Evolutionary conservation across 1,284 basidiomycete species (phyloP).

Genomic region (Trichosporon inkin): DNA sequence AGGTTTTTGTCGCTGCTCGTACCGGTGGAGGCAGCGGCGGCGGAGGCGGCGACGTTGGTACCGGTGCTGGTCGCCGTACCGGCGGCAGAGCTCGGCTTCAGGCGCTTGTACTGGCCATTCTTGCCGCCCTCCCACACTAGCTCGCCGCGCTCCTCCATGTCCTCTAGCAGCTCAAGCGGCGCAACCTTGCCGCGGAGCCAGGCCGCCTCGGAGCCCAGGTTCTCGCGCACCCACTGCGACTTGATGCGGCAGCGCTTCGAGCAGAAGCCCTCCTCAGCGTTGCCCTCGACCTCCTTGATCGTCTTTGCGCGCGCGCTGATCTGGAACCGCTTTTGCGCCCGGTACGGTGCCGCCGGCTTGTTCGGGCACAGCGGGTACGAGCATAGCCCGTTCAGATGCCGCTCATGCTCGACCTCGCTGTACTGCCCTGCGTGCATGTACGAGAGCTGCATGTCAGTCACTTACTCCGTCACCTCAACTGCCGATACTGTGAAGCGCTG

Average conservation of each 20-base stretch:
- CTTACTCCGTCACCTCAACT: not conserved
- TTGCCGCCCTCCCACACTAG: conserved; percentile 17
- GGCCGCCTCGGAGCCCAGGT: conserved; percentile 30
- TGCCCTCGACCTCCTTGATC: conserved; percentile 35
- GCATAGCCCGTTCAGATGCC: conserved; percentile 41
- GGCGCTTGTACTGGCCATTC: conserved; percentile 2
- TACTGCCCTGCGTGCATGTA: conserved; percentile 33
- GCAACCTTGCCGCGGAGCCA: conserved; percentile 29
- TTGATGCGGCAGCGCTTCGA: conserved; percentile 26
- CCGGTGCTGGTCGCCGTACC: not conserved
- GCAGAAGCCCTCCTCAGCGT: conserved; percentile 40
- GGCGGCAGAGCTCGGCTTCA: not conserved
- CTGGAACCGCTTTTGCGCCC: conserved; percentile 24
- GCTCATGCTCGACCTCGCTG: conserved; percentile 36
- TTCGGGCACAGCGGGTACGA: conserved; percentile 39
- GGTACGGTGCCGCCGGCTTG: conserved; percentile 28
- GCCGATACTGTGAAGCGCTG: not conserved
- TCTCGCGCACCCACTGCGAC: conserved; percentile 28
- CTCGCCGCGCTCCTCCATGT: conserved; percentile 27
- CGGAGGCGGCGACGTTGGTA: not conserved
- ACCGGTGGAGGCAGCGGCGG: not conserved
- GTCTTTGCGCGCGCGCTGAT: conserved; percentile 28
- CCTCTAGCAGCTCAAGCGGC: conserved; percentile 32
- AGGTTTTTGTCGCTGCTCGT: conserved; percentile 13
- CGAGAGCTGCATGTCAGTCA: conserved; percentile 16